A percentile compares a stretch with the other conserved stretches of the same genome.
Conservation (phyloP, 2,329 filamentous ascomycete species). For the Fusarium torreyae region DNA sequence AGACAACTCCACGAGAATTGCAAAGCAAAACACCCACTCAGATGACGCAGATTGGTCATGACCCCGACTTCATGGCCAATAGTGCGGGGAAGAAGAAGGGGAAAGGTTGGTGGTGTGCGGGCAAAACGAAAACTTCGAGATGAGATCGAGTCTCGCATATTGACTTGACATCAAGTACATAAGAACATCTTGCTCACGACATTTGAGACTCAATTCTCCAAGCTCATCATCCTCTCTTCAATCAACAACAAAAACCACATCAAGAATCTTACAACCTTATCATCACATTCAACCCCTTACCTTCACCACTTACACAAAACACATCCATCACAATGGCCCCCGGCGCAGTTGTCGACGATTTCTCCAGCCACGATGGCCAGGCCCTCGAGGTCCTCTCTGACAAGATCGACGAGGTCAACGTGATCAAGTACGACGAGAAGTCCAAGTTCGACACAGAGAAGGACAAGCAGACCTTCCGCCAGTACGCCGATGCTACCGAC, state of each 20-base stretch:
- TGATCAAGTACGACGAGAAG: slow-evolving; percentile 64
- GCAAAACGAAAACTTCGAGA: slow-evolving; percentile 19
- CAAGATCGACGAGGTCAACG: slow-evolving; percentile 67
- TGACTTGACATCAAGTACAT: slow-evolving; percentile 31
- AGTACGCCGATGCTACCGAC: slow-evolving; percentile 87
- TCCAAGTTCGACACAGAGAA: slow-evolving; percentile 82
- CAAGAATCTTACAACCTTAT: slow-evolving; percentile 3
- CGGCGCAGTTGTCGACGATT: slow-evolving; percentile 45
- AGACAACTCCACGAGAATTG: slow-evolving; percentile 40
- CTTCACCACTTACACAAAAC: slow-evolving; percentile 27
- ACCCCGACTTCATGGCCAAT: slow-evolving; percentile 19
- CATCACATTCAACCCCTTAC: neutral
- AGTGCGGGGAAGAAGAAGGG: slow-evolving; percentile 41
- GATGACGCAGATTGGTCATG: slow-evolving; percentile 46
- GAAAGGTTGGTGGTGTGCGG: slow-evolving; percentile 24
- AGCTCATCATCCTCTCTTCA: slow-evolving; percentile 31
- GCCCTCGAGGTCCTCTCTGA: slow-evolving; percentile 66
- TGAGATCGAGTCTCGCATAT: slow-evolving; percentile 8
- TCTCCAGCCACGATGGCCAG: slow-evolving; percentile 44
- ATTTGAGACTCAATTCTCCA: slow-evolving; percentile 12
- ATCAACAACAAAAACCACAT: neutral
- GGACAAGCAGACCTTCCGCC: slow-evolving; percentile 84
- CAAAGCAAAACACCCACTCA: slow-evolving; percentile 38
- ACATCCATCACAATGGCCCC: slow-evolving; percentile 48
- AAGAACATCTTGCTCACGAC: slow-evolving; percentile 27